Conservation (phyloP, 2,329 filamentous ascomycete species). For the Colletotrichum agaves region DNA sequence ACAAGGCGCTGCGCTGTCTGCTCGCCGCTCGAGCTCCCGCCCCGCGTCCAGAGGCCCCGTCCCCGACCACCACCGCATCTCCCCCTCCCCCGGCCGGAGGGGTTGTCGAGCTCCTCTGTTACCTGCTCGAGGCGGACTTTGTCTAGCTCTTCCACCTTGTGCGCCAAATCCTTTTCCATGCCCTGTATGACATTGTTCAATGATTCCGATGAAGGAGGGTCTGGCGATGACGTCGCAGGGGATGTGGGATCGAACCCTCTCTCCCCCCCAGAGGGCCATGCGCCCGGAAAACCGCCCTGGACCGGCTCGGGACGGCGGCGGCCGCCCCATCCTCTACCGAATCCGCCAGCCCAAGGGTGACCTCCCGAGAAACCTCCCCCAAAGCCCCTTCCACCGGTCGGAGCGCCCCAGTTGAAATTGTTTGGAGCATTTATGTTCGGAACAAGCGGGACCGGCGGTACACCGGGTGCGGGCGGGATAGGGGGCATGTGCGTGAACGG, state of each 20-base stretch:
- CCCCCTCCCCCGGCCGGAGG: slow-evolving; percentile 25
- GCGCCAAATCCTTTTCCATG: slow-evolving; percentile 11
- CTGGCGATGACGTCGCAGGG: not conserved
- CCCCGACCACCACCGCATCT: not conserved
- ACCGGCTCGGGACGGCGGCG: not conserved
- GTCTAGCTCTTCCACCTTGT: slow-evolving; percentile 36
- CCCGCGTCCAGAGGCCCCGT: not conserved
- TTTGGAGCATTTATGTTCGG: not conserved
- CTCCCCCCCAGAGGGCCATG: slow-evolving; percentile 9
- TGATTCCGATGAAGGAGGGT: slow-evolving; percentile 18
- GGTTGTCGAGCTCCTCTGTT: slow-evolving; percentile 24
- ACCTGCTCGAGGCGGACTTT: slow-evolving; percentile 9
- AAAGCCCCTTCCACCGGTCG: not conserved
- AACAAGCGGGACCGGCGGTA: not conserved
- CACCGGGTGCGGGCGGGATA: not conserved
- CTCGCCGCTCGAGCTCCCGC: not conserved
- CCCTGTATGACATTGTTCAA: slow-evolving; percentile 22
- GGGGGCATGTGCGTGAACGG: not conserved
- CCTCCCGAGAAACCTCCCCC: not conserved
- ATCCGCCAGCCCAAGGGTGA: slow-evolving; percentile 14
- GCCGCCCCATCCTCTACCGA: slow-evolving; percentile 24
- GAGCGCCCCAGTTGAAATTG: slow-evolving; percentile 13
- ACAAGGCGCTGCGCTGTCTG: slow-evolving; percentile 43
- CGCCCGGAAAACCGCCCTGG: slow-evolving; percentile 3
- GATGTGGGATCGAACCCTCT: not conserved